Percentiles rank a stretch among this genome's conserved stretches.
Conservation (phyloP, 2,329 filamentous ascomycete species). For the Clonostachys chloroleuca region DNA sequence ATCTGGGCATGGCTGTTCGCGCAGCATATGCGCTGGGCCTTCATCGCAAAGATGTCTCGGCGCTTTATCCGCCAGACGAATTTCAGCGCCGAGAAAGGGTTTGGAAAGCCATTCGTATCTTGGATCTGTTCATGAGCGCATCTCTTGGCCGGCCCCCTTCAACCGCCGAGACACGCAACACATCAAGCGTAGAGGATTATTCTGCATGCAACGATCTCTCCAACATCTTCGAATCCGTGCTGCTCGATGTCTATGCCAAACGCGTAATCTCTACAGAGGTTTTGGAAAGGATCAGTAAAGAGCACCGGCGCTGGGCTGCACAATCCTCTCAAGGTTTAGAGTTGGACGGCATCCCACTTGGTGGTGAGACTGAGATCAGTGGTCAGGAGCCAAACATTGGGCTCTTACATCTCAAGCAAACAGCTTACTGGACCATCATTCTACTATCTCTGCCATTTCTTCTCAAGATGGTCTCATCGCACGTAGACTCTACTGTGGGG, state of each 20-base stretch:
- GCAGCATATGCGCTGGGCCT: conserved; percentile 28
- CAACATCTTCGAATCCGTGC: conserved; percentile 26
- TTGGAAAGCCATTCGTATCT: conserved; percentile 15
- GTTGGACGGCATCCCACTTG: too few species aligned
- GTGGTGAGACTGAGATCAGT: too few species aligned
- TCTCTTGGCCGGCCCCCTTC: conserved; percentile 11
- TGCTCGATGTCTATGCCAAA: conserved; percentile 25
- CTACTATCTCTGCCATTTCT: conserved; percentile 27
- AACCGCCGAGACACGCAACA: too few species aligned
- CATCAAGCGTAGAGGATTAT: conserved; percentile 11
- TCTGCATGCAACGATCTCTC: conserved; percentile 22
- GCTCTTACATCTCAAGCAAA: conserved; percentile 25
- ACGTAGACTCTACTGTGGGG: too few species aligned
- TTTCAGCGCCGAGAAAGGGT: conserved; percentile 15
- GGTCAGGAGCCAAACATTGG: conserved; percentile 2
- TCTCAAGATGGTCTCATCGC: conserved; percentile 10
- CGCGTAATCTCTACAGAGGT: conserved; percentile 3
- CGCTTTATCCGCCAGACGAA: conserved; percentile 16
- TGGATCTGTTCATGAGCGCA: conserved; percentile 17
- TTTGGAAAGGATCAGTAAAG: too few species aligned
- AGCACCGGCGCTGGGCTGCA: too few species aligned
- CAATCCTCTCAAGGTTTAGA: too few species aligned
- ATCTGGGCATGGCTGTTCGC: conserved; percentile 26
- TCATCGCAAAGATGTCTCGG: conserved; percentile 18
- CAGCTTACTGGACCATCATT: conserved; percentile 31